Base-by-base conservation (phyloP, 768 basidiomycete genomes). In the Termitomyces sp. region DNA sequence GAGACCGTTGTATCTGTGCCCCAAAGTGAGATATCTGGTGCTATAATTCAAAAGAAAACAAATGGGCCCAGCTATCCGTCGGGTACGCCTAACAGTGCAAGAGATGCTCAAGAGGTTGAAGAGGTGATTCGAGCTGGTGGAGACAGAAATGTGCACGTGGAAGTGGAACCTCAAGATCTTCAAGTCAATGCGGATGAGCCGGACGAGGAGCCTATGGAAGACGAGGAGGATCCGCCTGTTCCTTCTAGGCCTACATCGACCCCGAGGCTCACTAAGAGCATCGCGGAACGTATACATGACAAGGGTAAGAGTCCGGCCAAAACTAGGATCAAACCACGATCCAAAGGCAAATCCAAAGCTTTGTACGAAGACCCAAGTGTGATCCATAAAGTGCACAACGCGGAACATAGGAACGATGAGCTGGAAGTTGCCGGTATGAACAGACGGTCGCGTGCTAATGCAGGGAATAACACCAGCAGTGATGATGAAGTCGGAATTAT, bases 21-120 rank as follows among this genome's bases (percentile, higher is more conserved):
- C 22, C 60, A 57, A 48, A 47, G 32, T 5, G 51, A 57, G 28
- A 32, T n/a, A 12, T 38, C 56, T 36, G 51, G 57, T 28, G 43
- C 40, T 1, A 56, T 44, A 20, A 42, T 16, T 9, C 7, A 54
- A 42, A 56, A 59, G 55, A 53, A 53, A 36, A 49, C 6, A 35
- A 59, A 53, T 40, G 59, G 60, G 22, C 54, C 57, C 18, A 13
- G 26, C 7, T 24, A 48, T 26, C 71, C 69, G 1, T 33, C 61
- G 24, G 68, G 67, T 35, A 73, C 72, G n/a, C 72, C 68, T 44
- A 69, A 58, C 42, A 73, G 68, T 46, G 66, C 65, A 38, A 64
- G 50, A 32, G 66, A 67, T 47, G 65, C 63, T 24, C 61, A 65
- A 45, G 72, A 75, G 62, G 70, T 69, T 1, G 67, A 71, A 32